Conservation (phyloP, 2,329 filamentous ascomycete genomes). For the Akanthomyces muscarius region DNA sequence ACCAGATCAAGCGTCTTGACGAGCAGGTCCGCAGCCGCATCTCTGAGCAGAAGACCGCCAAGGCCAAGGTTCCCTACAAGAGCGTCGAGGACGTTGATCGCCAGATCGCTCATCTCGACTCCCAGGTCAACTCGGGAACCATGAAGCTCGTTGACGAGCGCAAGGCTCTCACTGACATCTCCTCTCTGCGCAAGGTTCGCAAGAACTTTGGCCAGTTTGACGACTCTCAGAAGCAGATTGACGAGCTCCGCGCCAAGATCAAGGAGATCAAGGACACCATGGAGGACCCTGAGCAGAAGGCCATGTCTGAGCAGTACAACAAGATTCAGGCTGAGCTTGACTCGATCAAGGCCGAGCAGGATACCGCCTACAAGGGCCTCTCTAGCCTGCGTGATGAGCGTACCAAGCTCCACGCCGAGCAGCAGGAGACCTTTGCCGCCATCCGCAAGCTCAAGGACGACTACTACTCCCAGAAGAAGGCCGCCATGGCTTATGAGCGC, state of each 20-base stretch:
- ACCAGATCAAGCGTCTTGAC: slow-evolving; percentile 90
- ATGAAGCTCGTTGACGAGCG: slow-evolving; percentile 98
- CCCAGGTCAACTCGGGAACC: slow-evolving; percentile 79
- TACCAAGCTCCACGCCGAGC: slow-evolving; percentile 75
- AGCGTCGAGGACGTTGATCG: slow-evolving; percentile 81
- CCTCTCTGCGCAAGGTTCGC: slow-evolving; percentile 77
- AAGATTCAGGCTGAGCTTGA: slow-evolving; percentile 85
- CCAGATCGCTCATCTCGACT: slow-evolving; percentile 75
- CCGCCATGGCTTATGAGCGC: slow-evolving; percentile 77
- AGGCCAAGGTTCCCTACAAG: slow-evolving; percentile 79
- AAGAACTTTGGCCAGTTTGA: slow-evolving; percentile 89
- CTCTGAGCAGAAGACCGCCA: slow-evolving; percentile 80
- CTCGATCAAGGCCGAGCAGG: slow-evolving; percentile 84
- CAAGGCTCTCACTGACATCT: slow-evolving; percentile 83
- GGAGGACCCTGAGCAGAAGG: slow-evolving; percentile 88
- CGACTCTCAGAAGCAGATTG: slow-evolving; percentile 81
- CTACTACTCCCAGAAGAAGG: slow-evolving; percentile 77
- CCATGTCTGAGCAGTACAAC: slow-evolving; percentile 80
- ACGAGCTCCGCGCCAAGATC: slow-evolving; percentile 81
- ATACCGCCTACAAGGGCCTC: slow-evolving; percentile 84
- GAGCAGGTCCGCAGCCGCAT: slow-evolving; percentile 82
- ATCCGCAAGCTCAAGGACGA: slow-evolving; percentile 87
- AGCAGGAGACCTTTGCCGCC: slow-evolving; percentile 78
- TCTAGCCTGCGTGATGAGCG: slow-evolving; percentile 81
- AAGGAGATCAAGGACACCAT: slow-evolving; percentile 83